phyloP scores from a whole-genome alignment of 2,329 filamentous ascomycete genomes.

The Xylaria sp. region DNA sequence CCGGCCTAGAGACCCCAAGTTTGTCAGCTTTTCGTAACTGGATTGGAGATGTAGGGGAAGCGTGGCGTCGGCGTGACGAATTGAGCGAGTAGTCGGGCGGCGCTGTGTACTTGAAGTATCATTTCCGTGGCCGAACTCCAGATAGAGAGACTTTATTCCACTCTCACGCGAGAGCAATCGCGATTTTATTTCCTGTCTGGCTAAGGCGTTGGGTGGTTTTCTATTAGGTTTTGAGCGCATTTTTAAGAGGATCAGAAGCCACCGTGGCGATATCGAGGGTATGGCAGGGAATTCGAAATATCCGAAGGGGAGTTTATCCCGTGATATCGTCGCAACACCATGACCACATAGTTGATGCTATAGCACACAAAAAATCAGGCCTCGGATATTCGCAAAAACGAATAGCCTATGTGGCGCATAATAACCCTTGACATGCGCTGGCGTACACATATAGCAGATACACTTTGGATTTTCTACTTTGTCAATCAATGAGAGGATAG shows the following conservation, averaged over 20 bases:
- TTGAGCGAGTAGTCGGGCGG: neutral
- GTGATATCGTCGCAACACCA: neutral
- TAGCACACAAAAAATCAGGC: neutral
- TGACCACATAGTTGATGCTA: neutral
- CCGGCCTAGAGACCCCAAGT: slow-evolving; percentile 89
- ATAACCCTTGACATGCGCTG: neutral
- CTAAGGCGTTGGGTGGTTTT: slow-evolving; percentile 30
- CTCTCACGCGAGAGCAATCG: slow-evolving; percentile 30
- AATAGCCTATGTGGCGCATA: neutral
- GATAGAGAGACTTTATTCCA: slow-evolving; percentile 5
- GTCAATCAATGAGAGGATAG: slow-evolving; percentile 12
- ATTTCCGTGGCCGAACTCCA: neutral
- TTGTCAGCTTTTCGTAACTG: slow-evolving; percentile 84
- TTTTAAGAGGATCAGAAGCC: neutral
- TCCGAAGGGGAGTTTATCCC: neutral
- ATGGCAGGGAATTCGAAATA: neutral
- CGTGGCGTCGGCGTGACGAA: neutral
- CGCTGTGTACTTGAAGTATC: slow-evolving; percentile 1
- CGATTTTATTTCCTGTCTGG: slow-evolving; percentile 34
- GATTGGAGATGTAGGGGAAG: too few species aligned
- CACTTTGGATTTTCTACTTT: slow-evolving; percentile 25
- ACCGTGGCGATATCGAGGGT: neutral
- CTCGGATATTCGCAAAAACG: neutral
- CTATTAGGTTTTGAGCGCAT: slow-evolving; percentile 8
- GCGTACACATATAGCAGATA: slow-evolving; percentile 12